phyloP scores from a whole-genome alignment of 2,329 filamentous ascomycete genomes.

The Cryphonectria japonica region DNA sequence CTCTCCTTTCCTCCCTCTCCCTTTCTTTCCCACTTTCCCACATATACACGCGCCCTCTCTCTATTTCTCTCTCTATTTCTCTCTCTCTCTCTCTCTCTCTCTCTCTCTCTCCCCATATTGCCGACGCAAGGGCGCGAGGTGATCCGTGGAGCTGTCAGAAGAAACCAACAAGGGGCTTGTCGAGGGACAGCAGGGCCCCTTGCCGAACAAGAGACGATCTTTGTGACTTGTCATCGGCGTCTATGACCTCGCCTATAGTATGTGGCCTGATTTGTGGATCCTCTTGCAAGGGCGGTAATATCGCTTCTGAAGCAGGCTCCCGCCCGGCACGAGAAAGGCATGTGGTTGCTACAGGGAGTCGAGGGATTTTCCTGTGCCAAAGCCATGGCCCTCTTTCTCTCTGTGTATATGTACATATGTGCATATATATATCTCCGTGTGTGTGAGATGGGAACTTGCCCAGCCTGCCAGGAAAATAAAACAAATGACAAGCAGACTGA shows the following conservation, averaged over 20 bases:
- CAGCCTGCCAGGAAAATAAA: neutral
- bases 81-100: neutral
- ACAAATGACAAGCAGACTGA: neutral
- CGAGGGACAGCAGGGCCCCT: neutral
- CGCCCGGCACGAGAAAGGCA: conserved; percentile 1
- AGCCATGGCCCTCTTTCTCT: too few relatives aligned
- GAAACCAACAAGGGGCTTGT: neutral
- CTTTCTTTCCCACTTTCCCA: too few relatives aligned
- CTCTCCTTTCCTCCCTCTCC: neutral
- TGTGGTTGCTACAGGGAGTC: neutral
- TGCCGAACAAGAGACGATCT: conserved; percentile 2
- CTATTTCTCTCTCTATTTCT: neutral
- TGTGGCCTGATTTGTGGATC: conserved; percentile 3
- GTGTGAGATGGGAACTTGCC: neutral
- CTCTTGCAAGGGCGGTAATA: conserved; percentile 5
- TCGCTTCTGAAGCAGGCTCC: conserved; percentile 25
- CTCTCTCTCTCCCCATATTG: neutral
- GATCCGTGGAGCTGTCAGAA: conserved; percentile 9
- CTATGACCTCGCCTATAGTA: neutral
- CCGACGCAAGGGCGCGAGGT: neutral
- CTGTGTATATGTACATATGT: too few relatives aligned
- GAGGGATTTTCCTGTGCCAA: too few relatives aligned
- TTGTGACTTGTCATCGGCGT: conserved; percentile 14
- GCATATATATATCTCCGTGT: neutral
- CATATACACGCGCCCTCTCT: too few relatives aligned